Conservation (phyloP, 176 grass and related monocot genomes). For the Lolium rigidum region DNA sequence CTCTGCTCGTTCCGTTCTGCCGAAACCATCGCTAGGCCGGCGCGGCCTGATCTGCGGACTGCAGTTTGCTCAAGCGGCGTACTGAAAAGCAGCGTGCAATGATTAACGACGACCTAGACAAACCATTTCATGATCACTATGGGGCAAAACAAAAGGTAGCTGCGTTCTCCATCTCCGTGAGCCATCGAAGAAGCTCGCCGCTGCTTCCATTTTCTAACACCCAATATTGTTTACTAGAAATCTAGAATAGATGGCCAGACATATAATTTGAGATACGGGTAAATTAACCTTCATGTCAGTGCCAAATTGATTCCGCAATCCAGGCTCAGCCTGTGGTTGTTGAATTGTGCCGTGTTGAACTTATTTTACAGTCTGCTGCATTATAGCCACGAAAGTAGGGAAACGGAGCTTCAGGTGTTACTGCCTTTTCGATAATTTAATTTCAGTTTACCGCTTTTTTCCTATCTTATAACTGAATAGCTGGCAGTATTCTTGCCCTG, state of each 20-base stretch:
- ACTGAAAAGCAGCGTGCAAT: too few relatives aligned
- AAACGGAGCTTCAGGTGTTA: too few relatives aligned
- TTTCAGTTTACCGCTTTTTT: background rate
- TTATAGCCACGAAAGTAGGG: background rate
- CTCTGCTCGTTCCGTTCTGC: background rate
- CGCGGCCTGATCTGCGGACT: too few relatives aligned
- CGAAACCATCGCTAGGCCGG: background rate
- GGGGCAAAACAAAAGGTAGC: too few relatives aligned
- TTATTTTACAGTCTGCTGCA: background rate
- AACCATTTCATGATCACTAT: too few relatives aligned
- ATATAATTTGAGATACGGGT: background rate
- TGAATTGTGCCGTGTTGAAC: background rate
- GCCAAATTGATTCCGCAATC: background rate
- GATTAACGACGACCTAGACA: too few relatives aligned
- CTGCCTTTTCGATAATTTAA: background rate
- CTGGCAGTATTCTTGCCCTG: too few relatives aligned
- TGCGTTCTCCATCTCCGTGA: background rate
- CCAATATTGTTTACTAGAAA: conserved; percentile 1
- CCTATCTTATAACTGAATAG: too few relatives aligned
- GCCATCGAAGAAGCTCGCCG: background rate
- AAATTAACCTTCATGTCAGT: background rate
- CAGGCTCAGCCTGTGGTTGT: background rate
- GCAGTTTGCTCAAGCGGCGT: too few relatives aligned
- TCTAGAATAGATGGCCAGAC: background rate
- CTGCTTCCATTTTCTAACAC: background rate